Percentiles rank a stretch among this genome's conserved stretches.
These are phyloP conservation scores for Cucumis cinereus DNA, from an alignment of 306 rosid genomes.

Conservation along the genomic window DNA sequence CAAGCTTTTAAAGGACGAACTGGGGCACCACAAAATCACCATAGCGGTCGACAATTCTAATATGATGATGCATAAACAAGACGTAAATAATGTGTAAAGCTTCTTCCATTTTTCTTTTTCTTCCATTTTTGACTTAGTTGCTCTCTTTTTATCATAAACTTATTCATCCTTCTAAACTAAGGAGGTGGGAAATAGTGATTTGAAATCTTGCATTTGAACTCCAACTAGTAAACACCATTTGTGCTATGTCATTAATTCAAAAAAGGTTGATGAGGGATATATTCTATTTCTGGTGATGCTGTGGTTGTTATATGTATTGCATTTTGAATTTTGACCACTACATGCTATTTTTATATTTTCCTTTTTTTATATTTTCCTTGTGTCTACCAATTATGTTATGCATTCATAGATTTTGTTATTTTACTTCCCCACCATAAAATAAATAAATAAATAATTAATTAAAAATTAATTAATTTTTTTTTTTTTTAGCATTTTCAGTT, in stretches of 20 bases:
- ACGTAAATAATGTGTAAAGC: neutral
- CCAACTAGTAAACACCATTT: neutral
- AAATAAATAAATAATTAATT: too few relatives aligned
- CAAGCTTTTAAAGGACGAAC: conserved; percentile 17
- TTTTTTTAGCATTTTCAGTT: neutral
- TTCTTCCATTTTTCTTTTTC: neutral
- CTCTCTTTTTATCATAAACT: neutral
- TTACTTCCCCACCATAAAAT: neutral
- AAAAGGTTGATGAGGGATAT: neutral
- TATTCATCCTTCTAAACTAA: neutral
- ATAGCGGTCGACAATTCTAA: conserved; percentile 11
- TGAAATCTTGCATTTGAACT: neutral
- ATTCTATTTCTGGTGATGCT: neutral
- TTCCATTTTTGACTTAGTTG: neutral
- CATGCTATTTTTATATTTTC: neutral
- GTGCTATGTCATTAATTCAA: neutral
- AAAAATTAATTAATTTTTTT: neutral
- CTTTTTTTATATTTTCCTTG: neutral
- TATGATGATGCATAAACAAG: neutral
- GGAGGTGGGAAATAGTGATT: neutral
- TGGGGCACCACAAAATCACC: conserved; percentile 7
- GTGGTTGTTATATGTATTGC: neutral
- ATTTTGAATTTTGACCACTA: neutral
- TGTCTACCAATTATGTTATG: neutral
- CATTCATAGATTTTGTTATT: neutral